phyloP scores from a whole-genome alignment of 257 asterid species.

The Verbascum thapsus region DNA sequence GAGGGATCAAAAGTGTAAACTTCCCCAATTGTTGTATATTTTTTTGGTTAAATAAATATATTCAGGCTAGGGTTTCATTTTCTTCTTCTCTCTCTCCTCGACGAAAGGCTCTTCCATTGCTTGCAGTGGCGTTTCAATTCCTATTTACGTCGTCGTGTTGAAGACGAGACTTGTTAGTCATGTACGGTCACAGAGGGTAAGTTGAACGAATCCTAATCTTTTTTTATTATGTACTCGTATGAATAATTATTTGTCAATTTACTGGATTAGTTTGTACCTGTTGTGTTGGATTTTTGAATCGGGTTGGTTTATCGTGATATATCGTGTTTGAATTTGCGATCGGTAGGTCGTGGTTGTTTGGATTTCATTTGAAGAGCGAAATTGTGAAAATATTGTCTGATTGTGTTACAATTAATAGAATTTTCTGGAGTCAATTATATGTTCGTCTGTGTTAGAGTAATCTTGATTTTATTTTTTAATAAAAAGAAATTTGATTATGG shows the following conservation, averaged over 20 bases:
- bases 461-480: background rate
- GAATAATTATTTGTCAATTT: background rate
- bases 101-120: conserved; percentile 12
- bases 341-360: background rate
- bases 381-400: background rate
- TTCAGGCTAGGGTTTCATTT: conserved; percentile 36
- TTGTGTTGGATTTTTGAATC: background rate
- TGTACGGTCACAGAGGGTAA: conserved; percentile 57
- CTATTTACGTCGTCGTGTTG: conserved; percentile 18
- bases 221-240: background rate
- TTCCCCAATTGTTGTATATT: background rate
- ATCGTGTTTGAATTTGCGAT: background rate
- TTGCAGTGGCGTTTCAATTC: conserved; percentile 23
- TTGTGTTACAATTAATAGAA: background rate
- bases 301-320: conserved; percentile 1
- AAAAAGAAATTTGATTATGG: no score
- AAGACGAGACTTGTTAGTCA: conserved; percentile 32
- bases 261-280: background rate
- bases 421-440: background rate
- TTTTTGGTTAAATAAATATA: background rate
- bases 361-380: conserved; percentile 9
- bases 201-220: conserved; percentile 26
- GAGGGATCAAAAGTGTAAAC: no score
- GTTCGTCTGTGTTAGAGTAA: background rate
- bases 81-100: background rate